Evolutionary conservation across 768 basidiomycete genomes (phyloP).

Genomic region (Tephrocybe rancida): DNA sequence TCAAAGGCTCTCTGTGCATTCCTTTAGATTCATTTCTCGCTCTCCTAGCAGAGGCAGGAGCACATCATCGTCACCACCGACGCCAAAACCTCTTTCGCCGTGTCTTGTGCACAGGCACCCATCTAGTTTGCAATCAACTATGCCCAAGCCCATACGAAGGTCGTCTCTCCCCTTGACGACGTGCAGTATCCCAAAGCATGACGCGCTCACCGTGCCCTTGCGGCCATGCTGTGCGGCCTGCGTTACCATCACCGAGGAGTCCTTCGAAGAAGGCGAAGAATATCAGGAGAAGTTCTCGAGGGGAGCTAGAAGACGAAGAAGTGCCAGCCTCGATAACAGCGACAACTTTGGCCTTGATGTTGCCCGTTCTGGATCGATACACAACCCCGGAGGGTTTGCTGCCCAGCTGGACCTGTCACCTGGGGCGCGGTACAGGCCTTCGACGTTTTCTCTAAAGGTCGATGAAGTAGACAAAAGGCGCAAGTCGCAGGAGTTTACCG

Average conservation of each 20-base stretch:
- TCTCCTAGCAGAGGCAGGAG: constrained; percentile 43
- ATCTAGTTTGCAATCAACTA: constrained; percentile 21
- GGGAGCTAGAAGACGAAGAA: constrained; percentile 62
- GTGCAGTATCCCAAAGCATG: constrained; percentile 33
- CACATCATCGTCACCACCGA: constrained; percentile 28
- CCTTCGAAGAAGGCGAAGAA: constrained; percentile 50
- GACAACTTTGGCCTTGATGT: constrained; percentile 21
- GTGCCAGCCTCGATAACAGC: constrained; percentile 39
- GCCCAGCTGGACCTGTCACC: constrained; percentile 17
- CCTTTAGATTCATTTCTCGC: constrained; percentile 43
- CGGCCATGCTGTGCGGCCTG: constrained; percentile 75
- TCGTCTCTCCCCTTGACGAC: constrained; percentile 31
- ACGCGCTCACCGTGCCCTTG: constrained; percentile 61
- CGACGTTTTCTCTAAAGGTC: constrained; percentile 47
- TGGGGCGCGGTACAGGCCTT: constrained; percentile 13
- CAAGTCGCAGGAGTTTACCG: constrained; percentile 40
- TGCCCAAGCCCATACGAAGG: constrained; percentile 21
- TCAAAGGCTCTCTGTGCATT: constrained; percentile 3
- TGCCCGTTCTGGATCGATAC: background rate
- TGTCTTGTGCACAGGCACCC: constrained; percentile 56
- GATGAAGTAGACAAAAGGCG: constrained; percentile 68
- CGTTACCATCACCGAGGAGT: constrained; percentile 58
- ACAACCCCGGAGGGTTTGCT: constrained; percentile 24
- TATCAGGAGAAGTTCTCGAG: constrained; percentile 69
- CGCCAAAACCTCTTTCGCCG: constrained; percentile 44